A percentile compares a stretch with the other conserved stretches of the same genome.
Evolutionary conservation across 192 early-diverging fungal species (phyloP).

Genomic region (Backusella circina): DNA sequence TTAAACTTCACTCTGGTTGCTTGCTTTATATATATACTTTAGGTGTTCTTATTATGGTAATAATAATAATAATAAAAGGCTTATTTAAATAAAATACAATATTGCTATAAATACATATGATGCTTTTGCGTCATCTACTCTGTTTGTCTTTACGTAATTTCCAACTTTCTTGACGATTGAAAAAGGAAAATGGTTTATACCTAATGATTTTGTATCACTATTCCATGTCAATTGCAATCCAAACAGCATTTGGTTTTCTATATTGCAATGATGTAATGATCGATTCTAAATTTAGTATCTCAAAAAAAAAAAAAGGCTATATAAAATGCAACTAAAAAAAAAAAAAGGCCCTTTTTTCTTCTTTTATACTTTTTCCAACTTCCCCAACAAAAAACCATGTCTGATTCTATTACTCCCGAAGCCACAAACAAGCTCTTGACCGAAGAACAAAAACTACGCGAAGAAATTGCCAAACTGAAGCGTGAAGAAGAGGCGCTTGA

Average conservation of each 20-base stretch:
- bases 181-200: background rate
- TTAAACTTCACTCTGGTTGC: background rate
- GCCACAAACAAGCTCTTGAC: background rate
- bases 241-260: background rate
- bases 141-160: background rate
- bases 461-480: background rate
- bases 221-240: background rate
- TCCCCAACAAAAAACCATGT: background rate
- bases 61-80: too few species aligned
- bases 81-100: too few species aligned
- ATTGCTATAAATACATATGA: too few species aligned
- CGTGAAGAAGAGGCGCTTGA: background rate
- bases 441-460: background rate
- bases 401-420: background rate
- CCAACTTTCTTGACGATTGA: background rate
- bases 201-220: background rate
- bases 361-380: background rate
- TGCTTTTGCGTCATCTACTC: background rate
- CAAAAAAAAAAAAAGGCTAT: background rate
- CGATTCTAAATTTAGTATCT: background rate
- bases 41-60: too few species aligned
- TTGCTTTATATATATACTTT: background rate
- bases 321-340: background rate
- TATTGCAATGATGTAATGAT: background rate
- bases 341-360: background rate